Evolutionary conservation across 2,329 filamentous ascomycete species (phyloP), one percentile per base, ranked within the genome.

Genomic region (Talaromyces sp.): DNA sequence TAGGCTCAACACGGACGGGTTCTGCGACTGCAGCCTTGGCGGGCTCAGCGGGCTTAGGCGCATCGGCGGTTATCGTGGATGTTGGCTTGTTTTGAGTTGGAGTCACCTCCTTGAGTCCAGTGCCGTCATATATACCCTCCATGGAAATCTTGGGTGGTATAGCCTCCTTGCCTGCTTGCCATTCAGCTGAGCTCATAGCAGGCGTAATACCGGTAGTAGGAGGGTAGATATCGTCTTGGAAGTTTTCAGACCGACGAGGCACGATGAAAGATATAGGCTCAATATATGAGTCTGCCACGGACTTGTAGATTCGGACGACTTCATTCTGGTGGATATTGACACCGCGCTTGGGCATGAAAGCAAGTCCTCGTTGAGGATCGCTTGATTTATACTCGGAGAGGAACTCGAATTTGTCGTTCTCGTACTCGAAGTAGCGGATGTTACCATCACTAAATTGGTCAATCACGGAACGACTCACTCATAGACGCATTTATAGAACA

Each of bases 201-300:
- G 94, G 85, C 75, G 91, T 95, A 56, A 83, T 73, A 61, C 94
- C 93, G 57, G 81, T 80, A 11, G 91, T 88, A 10, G 94, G 93
- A 41, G 93, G 94, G 75, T 90, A 99, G 68, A 99, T 97, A 70
- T 99, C 94, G 61, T 91, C 90, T 77, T 97, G 93, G 84, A 97
- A 97, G 53, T 88, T 91, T 75, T 97, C 91, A 57, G 94, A 90
- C 63, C 94, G 86, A 63, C 94, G 86, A 51, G 94, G 94, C 1
- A 97, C 94, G 56, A 96, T 96, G 78, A 99, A 99, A 1, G 94
- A 96, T 69, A 99, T 89, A 40, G 94, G 94, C 77, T 99, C 94
- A 67, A 99, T 91, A 77, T 96, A 96, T 48, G 79, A 75, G 72
- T 99, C 94, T 75, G 92, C 95, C 73, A 97, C 89, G 0, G 94